These are phyloP conservation scores for Delphinella strobiligena DNA, from an alignment of 2,329 filamentous ascomycete genomes.

Conservation along the genomic window DNA sequence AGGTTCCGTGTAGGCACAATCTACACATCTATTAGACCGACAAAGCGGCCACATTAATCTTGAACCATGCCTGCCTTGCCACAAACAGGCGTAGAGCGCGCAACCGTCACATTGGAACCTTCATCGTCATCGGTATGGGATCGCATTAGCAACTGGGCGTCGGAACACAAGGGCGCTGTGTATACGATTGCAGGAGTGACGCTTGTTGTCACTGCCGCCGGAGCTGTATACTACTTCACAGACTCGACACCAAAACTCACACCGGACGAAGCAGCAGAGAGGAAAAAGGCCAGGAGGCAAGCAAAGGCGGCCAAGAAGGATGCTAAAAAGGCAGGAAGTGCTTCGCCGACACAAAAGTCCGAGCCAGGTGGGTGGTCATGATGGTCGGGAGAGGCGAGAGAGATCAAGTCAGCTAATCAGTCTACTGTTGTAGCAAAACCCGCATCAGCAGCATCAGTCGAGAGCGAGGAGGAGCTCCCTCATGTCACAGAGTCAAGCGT, in stretches of 20 bases:
- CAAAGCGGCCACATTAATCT: neutral
- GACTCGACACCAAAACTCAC: constrained; percentile 33
- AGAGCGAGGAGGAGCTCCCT: constrained; percentile 34
- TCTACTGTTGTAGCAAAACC: too few relatives aligned
- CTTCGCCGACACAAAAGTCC: constrained; percentile 9
- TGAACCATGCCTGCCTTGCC: neutral
- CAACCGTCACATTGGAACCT: constrained; percentile 5
- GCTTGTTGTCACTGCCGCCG: constrained; percentile 79
- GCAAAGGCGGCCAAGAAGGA: constrained; percentile 69
- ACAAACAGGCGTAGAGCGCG: neutral
- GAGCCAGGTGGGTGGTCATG: constrained; percentile 12
- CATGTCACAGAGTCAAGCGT: constrained; percentile 37
- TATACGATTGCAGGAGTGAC: constrained; percentile 95
- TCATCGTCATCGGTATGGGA: constrained; percentile 61
- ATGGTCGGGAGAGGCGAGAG: too few relatives aligned
- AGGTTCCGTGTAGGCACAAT: too few relatives aligned
- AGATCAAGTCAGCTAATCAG: too few relatives aligned
- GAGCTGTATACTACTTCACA: constrained; percentile 80
- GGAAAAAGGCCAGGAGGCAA: constrained; percentile 82
- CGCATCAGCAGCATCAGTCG: constrained; percentile 20
- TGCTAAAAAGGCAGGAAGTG: constrained; percentile 34
- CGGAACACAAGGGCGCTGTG: constrained; percentile 88
- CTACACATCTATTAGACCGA: too few relatives aligned
- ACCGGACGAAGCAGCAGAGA: constrained; percentile 30
- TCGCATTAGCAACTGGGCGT: constrained; percentile 79